These are phyloP conservation scores for Tribonema minus DNA, from an alignment of 108 stramenopile genomes.

Conservation along the genomic window DNA sequence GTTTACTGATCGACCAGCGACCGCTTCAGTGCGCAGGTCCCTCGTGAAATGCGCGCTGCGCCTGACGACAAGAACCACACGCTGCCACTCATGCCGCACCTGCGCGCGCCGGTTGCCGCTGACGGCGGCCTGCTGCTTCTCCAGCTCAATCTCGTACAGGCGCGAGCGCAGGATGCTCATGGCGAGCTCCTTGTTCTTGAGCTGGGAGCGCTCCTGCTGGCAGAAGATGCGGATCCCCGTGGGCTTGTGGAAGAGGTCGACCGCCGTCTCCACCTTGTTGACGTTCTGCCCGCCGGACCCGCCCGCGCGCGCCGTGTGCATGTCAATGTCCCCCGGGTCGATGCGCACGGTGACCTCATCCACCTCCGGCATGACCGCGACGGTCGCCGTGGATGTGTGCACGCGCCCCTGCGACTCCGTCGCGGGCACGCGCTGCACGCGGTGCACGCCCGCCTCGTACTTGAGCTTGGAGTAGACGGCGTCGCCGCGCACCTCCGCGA, in stretches of 20 bases:
- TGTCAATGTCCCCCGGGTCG: slow-evolving; percentile 47
- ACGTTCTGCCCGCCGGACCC: slow-evolving; percentile 49
- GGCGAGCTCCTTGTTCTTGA: slow-evolving; percentile 55
- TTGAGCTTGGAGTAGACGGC: slow-evolving; percentile 56
- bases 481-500: slow-evolving; percentile 49
- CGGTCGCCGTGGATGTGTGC: slow-evolving; percentile 55
- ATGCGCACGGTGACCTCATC: slow-evolving; percentile 54
- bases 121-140: slow-evolving; percentile 39
- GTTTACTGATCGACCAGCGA: too few relatives aligned
- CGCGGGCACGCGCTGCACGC: slow-evolving; percentile 56
- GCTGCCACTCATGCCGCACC: too few relatives aligned
- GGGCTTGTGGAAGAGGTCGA: slow-evolving; percentile 55
- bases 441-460: slow-evolving; percentile 56
- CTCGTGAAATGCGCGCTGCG: too few relatives aligned
- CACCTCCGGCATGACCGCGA: slow-evolving; percentile 58
- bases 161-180: slow-evolving; percentile 46
- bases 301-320: slow-evolving; percentile 51
- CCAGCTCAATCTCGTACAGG: slow-evolving; percentile 56
- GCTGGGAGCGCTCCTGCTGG: slow-evolving; percentile 53
- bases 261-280: slow-evolving; percentile 58
- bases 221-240: slow-evolving; percentile 58
- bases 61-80: too few relatives aligned
- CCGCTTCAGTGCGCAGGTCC: too few relatives aligned
- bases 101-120: slow-evolving; percentile 31
- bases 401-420: slow-evolving; percentile 57